Evolutionary conservation across 148 eudicot genomes (phyloP).

Genomic region (Diospyros kaki): DNA sequence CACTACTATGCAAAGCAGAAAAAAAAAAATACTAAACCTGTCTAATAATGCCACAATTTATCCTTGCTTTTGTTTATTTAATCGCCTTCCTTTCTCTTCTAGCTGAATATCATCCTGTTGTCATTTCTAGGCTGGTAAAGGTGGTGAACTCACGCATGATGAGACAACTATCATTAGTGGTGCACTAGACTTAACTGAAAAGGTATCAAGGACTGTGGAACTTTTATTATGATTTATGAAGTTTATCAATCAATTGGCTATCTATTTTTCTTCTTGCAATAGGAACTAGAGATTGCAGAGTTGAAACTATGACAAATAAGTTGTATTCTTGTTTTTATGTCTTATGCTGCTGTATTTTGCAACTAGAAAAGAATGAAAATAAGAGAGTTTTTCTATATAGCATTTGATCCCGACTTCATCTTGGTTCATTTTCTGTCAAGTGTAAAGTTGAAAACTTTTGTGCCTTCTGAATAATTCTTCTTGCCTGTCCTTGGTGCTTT

Average conservation of each 20-base stretch:
- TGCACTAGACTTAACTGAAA: conserved; percentile 78
- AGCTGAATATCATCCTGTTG: neutral
- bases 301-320: neutral
- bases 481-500: neutral
- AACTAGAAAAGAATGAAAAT: neutral
- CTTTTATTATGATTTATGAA: neutral
- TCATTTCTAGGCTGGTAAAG: conserved; percentile 74
- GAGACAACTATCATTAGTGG: conserved; percentile 98
- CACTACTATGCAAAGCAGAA: neutral
- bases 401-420: neutral
- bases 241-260: neutral
- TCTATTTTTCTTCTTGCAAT: neutral
- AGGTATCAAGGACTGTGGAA: conserved; percentile 32
- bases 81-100: conserved; percentile 1
- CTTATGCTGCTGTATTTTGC: neutral
- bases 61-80: neutral
- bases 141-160: conserved; percentile 96
- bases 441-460: neutral
- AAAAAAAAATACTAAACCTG: neutral
- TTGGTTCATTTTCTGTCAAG: neutral
- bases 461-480: no score
- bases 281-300: neutral
- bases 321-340: neutral
- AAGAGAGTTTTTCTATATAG: neutral
- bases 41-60: neutral